Base-by-base conservation (phyloP, 306 rosid genomes). In the Cyamopsis tetragonoloba region DNA sequence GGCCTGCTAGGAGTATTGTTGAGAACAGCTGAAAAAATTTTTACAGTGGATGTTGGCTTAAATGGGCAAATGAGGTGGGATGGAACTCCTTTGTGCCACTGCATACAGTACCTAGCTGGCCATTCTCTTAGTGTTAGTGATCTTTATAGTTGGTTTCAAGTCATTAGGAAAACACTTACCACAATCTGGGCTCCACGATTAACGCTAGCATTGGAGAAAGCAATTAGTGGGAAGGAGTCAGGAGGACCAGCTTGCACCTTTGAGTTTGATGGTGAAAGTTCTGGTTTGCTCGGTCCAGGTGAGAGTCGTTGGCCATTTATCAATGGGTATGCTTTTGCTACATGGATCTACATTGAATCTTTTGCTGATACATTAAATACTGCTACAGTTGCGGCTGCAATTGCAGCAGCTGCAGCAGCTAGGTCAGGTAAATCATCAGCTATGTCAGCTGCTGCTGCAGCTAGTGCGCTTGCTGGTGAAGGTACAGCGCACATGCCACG, bases 401-500 rank as follows among this genome's bases (percentile, higher is more conserved):
- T 93, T 80, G 99, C 99, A 38, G 97, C 97, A 27, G 97, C 99
- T 55, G 99, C 97, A 35, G 96, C 97, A 1, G 99, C 99, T 37
- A 90, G 42, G 80, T 93, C 99, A 0, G 99, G 99, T 68, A 93
- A 93, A 85, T 93, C 99, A 18, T 93, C 99, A 44, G 97, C 99
- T 71, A 86, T 93, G 99, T 90, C 99, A 30, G 99, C 99, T 75
- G 99, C 99, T 70, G 99, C 99, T 9, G 99, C 99, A 35, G 99
- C 99, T 75, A 90, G 99, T 80, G 99, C 96, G 27, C 97, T 93
- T 68, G 99, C 97, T 67, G 99, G 99, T 73, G 99, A 93, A 85
- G 99, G 99, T 75, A 90, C 99, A 62, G 92, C 91, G 6, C 97
- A 93, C 83, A 93, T 93, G 99, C 99, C 99, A 4, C 88, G 99